Percentiles rank a stretch among this genome's conserved stretches.
These are phyloP conservation scores for Leccinellum albellum DNA, from an alignment of 768 basidiomycete genomes.

Conservation along the genomic window DNA sequence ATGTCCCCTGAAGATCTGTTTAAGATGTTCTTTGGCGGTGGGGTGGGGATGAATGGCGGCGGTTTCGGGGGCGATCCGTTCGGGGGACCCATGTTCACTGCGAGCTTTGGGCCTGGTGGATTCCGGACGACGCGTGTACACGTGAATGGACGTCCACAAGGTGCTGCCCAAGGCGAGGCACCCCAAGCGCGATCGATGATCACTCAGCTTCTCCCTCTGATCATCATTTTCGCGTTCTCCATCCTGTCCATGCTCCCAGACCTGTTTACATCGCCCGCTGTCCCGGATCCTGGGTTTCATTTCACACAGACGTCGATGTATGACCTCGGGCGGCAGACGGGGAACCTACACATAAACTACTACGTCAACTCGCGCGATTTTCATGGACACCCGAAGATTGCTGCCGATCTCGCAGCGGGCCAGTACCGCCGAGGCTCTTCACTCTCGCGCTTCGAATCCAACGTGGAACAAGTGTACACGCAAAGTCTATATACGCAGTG, in stretches of 20 bases:
- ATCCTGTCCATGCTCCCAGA: slow-evolving; percentile 76
- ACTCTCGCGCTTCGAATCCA: slow-evolving; percentile 64
- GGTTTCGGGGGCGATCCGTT: slow-evolving; percentile 54
- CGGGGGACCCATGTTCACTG: slow-evolving; percentile 58
- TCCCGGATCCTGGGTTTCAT: slow-evolving; percentile 77
- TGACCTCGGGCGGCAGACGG: slow-evolving; percentile 70
- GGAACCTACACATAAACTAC: slow-evolving; percentile 69
- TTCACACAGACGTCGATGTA: slow-evolving; percentile 61
- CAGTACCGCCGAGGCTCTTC: slow-evolving; percentile 28
- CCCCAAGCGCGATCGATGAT: slow-evolving; percentile 55
- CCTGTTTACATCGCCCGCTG: slow-evolving; percentile 60
- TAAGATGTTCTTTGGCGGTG: slow-evolving; percentile 95
- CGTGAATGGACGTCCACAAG: slow-evolving; percentile 35
- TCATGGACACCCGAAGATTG: slow-evolving; percentile 68
- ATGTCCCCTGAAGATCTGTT: slow-evolving; percentile 95
- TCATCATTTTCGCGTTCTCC: slow-evolving; percentile 83
- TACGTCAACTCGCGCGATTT: slow-evolving; percentile 82
- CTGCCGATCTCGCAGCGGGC: slow-evolving; percentile 60
- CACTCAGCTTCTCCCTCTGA: slow-evolving; percentile 77
- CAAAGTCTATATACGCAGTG: slow-evolving; percentile 69
- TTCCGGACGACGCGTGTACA: slow-evolving; percentile 67
- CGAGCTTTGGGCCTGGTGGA: slow-evolving; percentile 77
- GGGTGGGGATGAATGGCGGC: slow-evolving; percentile 42
- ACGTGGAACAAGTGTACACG: slow-evolving; percentile 72
- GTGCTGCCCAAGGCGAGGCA: slow-evolving; percentile 35